Percentiles rank a stretch among this genome's conserved stretches.
phyloP scores from a whole-genome alignment of 768 basidiomycete species.

The Mycena maculata region DNA sequence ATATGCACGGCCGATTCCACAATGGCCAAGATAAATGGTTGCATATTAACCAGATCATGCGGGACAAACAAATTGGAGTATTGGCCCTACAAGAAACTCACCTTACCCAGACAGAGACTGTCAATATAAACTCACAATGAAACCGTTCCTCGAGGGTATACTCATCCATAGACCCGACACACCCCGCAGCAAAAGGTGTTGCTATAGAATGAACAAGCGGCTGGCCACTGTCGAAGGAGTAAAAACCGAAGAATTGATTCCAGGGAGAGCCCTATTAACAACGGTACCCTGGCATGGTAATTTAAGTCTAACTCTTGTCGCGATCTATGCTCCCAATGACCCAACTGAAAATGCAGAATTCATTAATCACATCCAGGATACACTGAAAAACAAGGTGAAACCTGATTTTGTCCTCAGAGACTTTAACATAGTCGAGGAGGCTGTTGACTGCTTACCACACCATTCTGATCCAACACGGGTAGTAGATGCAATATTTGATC shows the following conservation, averaged over 20 bases:
- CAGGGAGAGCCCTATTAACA: constrained; percentile 4
- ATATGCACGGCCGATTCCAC: background rate
- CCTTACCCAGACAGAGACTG: background rate
- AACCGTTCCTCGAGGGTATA: background rate
- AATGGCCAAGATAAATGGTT: constrained; percentile 3
- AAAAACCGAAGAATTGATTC: background rate
- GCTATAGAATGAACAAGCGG: background rate
- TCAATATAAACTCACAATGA: background rate
- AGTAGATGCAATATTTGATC: background rate
- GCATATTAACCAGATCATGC: background rate
- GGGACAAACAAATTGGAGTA: background rate
- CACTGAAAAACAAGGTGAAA: background rate
- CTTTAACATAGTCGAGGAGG: constrained; percentile 26
- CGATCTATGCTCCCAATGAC: constrained; percentile 11
- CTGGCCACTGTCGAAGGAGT: background rate
- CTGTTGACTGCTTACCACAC: constrained; percentile 15
- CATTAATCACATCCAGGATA: background rate
- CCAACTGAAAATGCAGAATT: constrained; percentile 13
- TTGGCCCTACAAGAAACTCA: background rate
- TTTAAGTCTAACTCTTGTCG: background rate
- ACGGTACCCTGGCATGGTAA: background rate
- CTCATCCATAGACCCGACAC: background rate
- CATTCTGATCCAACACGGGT: constrained; percentile 3
- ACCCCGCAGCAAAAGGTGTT: background rate
- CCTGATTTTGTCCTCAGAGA: constrained; percentile 1